phyloP scores from a whole-genome alignment of 1,284 basidiomycete genomes.

The Pseudozyma thailandica region DNA sequence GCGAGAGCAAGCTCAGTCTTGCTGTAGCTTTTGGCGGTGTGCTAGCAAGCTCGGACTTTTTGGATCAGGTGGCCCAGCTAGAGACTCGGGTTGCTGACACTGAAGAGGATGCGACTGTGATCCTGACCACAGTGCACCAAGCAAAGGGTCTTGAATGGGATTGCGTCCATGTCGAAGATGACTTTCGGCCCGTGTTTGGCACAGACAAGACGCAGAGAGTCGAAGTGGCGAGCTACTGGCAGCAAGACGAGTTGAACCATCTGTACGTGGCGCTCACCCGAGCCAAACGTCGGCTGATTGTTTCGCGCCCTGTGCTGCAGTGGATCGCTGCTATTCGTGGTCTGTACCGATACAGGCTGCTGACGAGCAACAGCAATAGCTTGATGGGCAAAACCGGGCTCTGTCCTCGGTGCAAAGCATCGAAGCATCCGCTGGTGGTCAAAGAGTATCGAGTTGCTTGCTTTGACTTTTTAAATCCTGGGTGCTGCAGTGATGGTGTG shows the following conservation, averaged over 20 bases:
- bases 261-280: slow-evolving; percentile 61
- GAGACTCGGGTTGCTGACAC: slow-evolving; percentile 46
- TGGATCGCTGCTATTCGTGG: slow-evolving; percentile 58
- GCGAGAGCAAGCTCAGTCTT: slow-evolving; percentile 54
- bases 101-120: slow-evolving; percentile 42
- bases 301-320: slow-evolving; percentile 39
- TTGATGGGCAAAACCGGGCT: slow-evolving; percentile 21
- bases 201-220: slow-evolving; percentile 26
- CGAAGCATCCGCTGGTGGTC: slow-evolving; percentile 33
- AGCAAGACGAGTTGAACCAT: slow-evolving; percentile 59
- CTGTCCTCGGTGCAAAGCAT: slow-evolving; percentile 29
- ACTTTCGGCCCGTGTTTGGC: slow-evolving; percentile 53
- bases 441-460: slow-evolving; percentile 26
- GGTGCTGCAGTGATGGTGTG: slow-evolving; percentile 11
- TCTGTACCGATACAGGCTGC: slow-evolving; percentile 28
- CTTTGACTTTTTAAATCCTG: slow-evolving; percentile 42
- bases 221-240: slow-evolving; percentile 41
- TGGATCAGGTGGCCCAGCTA: slow-evolving; percentile 45
- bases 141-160: slow-evolving; percentile 65
- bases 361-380: slow-evolving; percentile 23
- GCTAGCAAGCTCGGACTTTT: slow-evolving; percentile 50
- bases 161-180: slow-evolving; percentile 54
- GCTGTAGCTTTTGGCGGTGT: slow-evolving; percentile 50
- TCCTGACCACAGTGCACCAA: slow-evolving; percentile 62
- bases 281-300: slow-evolving; percentile 49